Percentiles rank a stretch among this genome's conserved stretches.
These are phyloP conservation scores for Mycena olivaceomarginata DNA, from an alignment of 768 basidiomycete species.

Conservation along the genomic window DNA sequence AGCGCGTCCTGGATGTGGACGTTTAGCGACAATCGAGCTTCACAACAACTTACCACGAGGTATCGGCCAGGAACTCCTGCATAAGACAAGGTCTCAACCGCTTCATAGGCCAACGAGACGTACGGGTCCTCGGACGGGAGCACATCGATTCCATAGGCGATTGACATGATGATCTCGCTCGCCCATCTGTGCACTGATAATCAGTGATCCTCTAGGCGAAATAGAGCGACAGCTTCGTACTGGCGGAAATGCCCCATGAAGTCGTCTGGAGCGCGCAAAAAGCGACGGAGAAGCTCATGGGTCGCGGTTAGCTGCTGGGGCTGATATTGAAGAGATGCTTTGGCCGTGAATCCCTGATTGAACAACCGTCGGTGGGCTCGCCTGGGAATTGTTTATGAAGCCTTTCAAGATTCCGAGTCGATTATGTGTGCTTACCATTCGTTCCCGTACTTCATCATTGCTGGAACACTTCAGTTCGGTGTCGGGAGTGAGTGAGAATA, in stretches of 20 bases:
- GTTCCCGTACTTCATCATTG: conserved; percentile 54
- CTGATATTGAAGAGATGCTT: conserved; percentile 49
- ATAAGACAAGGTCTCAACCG: conserved; percentile 48
- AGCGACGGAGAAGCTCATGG: conserved; percentile 51
- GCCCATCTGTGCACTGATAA: conserved; percentile 32
- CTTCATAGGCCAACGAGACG: conserved; percentile 51
- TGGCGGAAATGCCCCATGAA: conserved; percentile 50
- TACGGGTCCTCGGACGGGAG: conserved; percentile 54
- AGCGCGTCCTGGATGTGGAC: conserved; percentile 13
- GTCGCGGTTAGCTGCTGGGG: conserved; percentile 51
- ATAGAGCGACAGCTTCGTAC: conserved; percentile 44
- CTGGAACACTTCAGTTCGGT: not conserved
- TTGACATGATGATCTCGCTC: conserved; percentile 51
- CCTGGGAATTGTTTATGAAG: conserved; percentile 46
- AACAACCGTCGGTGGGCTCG: conserved; percentile 55
- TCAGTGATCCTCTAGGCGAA: not conserved
- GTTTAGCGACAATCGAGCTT: not conserved
- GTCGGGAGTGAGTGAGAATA: not conserved
- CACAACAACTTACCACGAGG: conserved; percentile 50
- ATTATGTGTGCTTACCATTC: conserved; percentile 36
- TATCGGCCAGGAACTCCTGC: conserved; percentile 53
- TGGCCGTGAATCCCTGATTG: conserved; percentile 55
- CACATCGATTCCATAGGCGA: conserved; percentile 56
- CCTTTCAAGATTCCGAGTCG: no score
- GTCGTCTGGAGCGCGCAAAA: conserved; percentile 55